Percentiles rank a stretch among this genome's conserved stretches.
phyloP scores from a whole-genome alignment of 768 basidiomycete species.

The Crepidotus variabilis region DNA sequence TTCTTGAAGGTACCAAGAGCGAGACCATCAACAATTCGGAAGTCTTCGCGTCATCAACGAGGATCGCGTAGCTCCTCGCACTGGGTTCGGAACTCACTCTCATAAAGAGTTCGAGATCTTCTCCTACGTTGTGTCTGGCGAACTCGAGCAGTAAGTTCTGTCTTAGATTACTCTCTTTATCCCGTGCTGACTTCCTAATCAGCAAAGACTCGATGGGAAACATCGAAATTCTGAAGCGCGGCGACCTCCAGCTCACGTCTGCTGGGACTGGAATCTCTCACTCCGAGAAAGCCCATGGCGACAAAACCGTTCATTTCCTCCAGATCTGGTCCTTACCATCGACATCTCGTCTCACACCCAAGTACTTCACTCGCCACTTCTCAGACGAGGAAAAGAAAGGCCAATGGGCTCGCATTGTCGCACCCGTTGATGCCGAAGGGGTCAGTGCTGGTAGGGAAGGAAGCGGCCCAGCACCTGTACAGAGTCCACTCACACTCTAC shows the following conservation, averaged over 20 bases:
- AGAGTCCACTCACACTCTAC: constrained; percentile 64
- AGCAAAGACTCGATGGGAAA: constrained; percentile 94
- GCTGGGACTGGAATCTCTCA: constrained; percentile 92
- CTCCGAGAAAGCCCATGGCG: constrained; percentile 49
- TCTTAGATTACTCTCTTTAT: neutral
- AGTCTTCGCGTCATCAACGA: constrained; percentile 89
- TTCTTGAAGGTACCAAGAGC: constrained; percentile 53
- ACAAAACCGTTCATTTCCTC: constrained; percentile 44
- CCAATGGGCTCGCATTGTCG: constrained; percentile 71
- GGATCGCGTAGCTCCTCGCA: constrained; percentile 71
- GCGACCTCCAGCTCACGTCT: constrained; percentile 88
- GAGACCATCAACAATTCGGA: constrained; percentile 58
- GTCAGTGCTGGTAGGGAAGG: constrained; percentile 64
- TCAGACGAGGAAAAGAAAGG: constrained; percentile 78
- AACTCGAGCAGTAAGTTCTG: constrained; percentile 71
- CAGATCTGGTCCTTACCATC: constrained; percentile 50
- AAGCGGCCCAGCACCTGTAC: constrained; percentile 78
- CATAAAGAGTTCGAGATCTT: constrained; percentile 92
- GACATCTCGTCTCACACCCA: constrained; percentile 51
- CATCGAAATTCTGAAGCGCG: constrained; percentile 82
- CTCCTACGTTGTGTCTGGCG: constrained; percentile 76
- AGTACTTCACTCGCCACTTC: constrained; percentile 88
- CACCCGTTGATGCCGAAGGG: constrained; percentile 56
- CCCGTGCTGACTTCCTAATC: constrained; percentile 2
- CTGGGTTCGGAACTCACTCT: constrained; percentile 83